A percentile compares a stretch with the other conserved stretches of the same genome.
Evolutionary conservation across 352 stramenopile genomes (phyloP).

Genomic region (Pelagophyceae sp.): DNA sequence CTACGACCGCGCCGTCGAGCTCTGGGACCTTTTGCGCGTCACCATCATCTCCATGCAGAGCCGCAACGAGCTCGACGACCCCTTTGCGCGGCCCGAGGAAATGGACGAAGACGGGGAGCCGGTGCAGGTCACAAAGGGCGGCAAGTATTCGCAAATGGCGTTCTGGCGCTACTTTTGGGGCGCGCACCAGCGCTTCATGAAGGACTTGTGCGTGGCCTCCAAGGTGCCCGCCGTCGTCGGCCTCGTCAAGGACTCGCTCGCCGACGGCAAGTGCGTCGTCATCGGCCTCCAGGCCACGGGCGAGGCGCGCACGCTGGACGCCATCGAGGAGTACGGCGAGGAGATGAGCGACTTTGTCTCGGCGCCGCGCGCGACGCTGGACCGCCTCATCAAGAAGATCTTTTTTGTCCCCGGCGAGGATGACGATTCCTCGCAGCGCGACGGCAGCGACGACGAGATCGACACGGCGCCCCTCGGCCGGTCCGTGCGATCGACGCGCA

Average conservation of each 20-base stretch:
- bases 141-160: slow-evolving; percentile 24
- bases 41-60: neutral
- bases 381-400: slow-evolving; percentile 39
- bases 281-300: slow-evolving; percentile 62
- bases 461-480: no score
- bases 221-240: slow-evolving; percentile 46
- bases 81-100: neutral
- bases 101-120: neutral
- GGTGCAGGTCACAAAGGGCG: slow-evolving; percentile 35
- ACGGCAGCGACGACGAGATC: no score
- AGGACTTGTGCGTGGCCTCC: slow-evolving; percentile 38
- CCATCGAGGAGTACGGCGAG: neutral
- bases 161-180: no score
- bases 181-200: slow-evolving; percentile 59
- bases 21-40: slow-evolving; percentile 18
- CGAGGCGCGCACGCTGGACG: slow-evolving; percentile 32
- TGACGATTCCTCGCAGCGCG: no score
- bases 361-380: slow-evolving; percentile 37
- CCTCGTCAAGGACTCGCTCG: slow-evolving; percentile 39
- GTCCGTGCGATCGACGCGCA: no score
- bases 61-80: slow-evolving; percentile 1
- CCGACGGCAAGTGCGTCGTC: slow-evolving; percentile 46
- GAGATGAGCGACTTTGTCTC: slow-evolving; percentile 30
- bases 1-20: slow-evolving; percentile 36
- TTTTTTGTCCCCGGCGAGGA: no score